Evolutionary conservation across 208 protist genomes (phyloP).

Genomic region (Crithidia expoeki): DNA sequence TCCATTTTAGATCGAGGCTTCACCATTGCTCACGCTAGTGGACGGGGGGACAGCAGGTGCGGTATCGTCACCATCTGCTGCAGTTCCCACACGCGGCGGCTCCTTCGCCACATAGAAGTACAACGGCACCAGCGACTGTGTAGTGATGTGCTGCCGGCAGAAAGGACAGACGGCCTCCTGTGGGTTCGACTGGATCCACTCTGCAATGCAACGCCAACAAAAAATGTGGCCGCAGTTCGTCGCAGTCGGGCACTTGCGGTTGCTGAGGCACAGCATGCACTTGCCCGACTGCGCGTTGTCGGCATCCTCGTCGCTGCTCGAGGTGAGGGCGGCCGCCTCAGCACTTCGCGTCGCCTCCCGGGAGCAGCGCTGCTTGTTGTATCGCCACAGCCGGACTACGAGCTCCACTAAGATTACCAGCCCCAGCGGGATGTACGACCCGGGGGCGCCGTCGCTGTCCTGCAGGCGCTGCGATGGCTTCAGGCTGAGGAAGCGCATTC

Average conservation of each 20-base stretch:
- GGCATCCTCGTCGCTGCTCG: slow-evolving; percentile 57
- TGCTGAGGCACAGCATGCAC: slow-evolving; percentile 88
- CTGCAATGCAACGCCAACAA: slow-evolving; percentile 87
- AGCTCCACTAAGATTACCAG: slow-evolving; percentile 78
- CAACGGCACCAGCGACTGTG: slow-evolving; percentile 78
- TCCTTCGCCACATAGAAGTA: slow-evolving; percentile 82
- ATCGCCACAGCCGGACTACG: slow-evolving; percentile 77
- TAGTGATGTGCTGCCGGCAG: slow-evolving; percentile 82
- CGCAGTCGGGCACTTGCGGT: slow-evolving; percentile 75
- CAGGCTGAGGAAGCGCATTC: slow-evolving; percentile 77
- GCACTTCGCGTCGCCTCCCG: slow-evolving; percentile 13
- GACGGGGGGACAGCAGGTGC: neutral
- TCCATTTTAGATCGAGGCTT: neutral
- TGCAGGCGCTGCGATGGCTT: slow-evolving; percentile 58
- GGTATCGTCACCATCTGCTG: neutral
- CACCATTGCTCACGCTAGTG: neutral
- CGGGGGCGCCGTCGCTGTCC: slow-evolving; percentile 59
- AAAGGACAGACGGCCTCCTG: slow-evolving; percentile 84
- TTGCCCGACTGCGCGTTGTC: slow-evolving; percentile 51
- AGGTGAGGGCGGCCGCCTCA: slow-evolving; percentile 18
- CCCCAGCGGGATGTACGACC: slow-evolving; percentile 70
- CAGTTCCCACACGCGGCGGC: slow-evolving; percentile 41
- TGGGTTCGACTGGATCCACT: slow-evolving; percentile 86
- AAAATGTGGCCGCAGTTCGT: slow-evolving; percentile 89
- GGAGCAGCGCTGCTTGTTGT: slow-evolving; percentile 33